Conservation (phyloP, 2,329 filamentous ascomycete genomes). For the Alternaria angustiovoidea region DNA sequence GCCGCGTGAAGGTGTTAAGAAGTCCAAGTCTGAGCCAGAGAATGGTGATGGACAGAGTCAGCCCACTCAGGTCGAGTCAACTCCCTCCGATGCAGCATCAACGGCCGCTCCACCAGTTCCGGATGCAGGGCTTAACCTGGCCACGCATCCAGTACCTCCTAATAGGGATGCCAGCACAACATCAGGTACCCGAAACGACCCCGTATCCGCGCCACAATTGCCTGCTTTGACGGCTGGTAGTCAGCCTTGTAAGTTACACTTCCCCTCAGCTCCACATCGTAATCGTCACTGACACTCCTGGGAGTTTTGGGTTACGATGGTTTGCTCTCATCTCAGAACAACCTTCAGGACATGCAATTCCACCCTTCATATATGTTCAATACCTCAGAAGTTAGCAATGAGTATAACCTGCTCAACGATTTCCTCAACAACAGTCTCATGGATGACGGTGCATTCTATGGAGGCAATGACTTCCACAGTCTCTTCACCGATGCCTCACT, state of each 20-base stretch:
- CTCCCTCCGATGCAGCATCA: conserved; percentile 39
- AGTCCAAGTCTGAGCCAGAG: conserved; percentile 68
- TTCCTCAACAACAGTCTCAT: conserved; percentile 92
- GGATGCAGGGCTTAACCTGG: conserved; percentile 51
- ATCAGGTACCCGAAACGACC: conserved; percentile 75
- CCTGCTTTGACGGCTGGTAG: conserved; percentile 69
- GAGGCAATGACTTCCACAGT: conserved; percentile 56
- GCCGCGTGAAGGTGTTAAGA: conserved; percentile 84
- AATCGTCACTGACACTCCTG: conserved; percentile 35
- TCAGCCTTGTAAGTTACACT: conserved; percentile 74
- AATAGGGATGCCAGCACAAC: conserved; percentile 54
- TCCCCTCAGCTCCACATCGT: conserved; percentile 28
- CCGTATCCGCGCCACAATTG: conserved; percentile 72
- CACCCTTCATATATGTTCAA: conserved; percentile 96
- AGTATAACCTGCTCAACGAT: conserved; percentile 96
- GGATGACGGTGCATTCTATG: conserved; percentile 67
- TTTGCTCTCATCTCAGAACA: conserved; percentile 78
- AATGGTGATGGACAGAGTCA: conserved; percentile 44
- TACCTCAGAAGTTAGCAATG: conserved; percentile 91
- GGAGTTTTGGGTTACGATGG: conserved; percentile 84
- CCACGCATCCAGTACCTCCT: conserved; percentile 45
- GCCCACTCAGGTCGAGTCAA: conserved; percentile 38
- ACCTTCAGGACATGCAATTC: conserved; percentile 92
- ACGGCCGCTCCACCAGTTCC: conserved; percentile 38
- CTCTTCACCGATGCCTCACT: conserved; percentile 68